Conservation (phyloP, 2,329 filamentous ascomycete genomes). For the Hymenoscyphus occultus region DNA sequence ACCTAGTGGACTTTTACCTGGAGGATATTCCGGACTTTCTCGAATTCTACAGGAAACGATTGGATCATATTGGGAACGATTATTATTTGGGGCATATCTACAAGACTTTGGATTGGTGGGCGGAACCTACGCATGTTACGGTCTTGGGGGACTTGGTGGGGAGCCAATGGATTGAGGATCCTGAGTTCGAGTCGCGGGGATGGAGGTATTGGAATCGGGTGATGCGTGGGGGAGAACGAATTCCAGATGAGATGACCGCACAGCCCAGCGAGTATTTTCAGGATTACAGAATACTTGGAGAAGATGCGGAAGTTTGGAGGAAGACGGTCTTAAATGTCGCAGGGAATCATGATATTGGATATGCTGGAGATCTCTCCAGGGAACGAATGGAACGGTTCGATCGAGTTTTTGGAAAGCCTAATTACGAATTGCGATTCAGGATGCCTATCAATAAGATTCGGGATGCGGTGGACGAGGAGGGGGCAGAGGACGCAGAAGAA, state of each 20-base stretch:
- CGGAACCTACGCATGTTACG: constrained; percentile 77
- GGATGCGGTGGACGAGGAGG: constrained; percentile 36
- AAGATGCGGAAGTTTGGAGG: constrained; percentile 60
- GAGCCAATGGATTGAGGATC: constrained; percentile 89
- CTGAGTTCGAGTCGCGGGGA: constrained; percentile 74
- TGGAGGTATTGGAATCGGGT: constrained; percentile 77
- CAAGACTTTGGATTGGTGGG: constrained; percentile 78
- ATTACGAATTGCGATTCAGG: constrained; percentile 82
- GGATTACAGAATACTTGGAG: constrained; percentile 32
- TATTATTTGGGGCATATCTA: constrained; percentile 93
- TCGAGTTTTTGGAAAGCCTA: constrained; percentile 76
- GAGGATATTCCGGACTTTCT: constrained; percentile 68
- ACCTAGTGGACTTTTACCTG: constrained; percentile 57
- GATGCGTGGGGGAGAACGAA: constrained; percentile 64
- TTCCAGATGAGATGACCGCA: constrained; percentile 55
- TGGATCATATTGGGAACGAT: constrained; percentile 93
- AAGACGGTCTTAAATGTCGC: constrained; percentile 81
- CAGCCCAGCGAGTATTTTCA: constrained; percentile 43
- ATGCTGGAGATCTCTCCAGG: constrained; percentile 84
- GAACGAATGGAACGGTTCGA: constrained; percentile 78
- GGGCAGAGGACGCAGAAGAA: constrained; percentile 43
- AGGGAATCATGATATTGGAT: constrained; percentile 96
- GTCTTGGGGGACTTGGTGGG: constrained; percentile 90
- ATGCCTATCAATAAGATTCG: constrained; percentile 44
- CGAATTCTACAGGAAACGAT: constrained; percentile 67